A percentile compares a stretch with the other conserved stretches of the same genome.
phyloP scores from a whole-genome alignment of 148 eudicot species.

The Dysphania ambrosioides region DNA sequence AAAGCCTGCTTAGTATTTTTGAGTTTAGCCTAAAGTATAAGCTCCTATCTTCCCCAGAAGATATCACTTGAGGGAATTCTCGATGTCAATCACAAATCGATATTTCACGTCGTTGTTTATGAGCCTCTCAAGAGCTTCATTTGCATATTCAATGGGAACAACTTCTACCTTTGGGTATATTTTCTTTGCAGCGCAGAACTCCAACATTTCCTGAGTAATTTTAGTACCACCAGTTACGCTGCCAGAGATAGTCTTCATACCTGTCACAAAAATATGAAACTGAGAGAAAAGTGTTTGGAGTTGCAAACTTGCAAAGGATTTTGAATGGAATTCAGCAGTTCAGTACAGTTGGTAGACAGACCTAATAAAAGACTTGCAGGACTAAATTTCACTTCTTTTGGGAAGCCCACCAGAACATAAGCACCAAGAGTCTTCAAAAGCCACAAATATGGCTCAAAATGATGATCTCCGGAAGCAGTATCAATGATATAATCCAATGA shows the following conservation, averaged over 20 bases:
- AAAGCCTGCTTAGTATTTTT: no score
- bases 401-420: conserved; percentile 60
- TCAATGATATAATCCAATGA: conserved; percentile 76
- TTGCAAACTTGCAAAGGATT: background rate
- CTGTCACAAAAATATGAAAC: conserved; percentile 25
- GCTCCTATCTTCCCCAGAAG: no score
- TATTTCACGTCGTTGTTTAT: conserved; percentile 63
- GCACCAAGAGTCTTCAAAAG: conserved; percentile 64
- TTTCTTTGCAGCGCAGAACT: conserved; percentile 59
- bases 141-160: conserved; percentile 61
- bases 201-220: conserved; percentile 68
- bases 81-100: conserved; percentile 81
- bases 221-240: conserved; percentile 70
- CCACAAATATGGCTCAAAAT: conserved; percentile 58
- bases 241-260: conserved; percentile 60
- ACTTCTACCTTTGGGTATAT: conserved; percentile 64
- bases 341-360: conserved; percentile 16
- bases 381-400: conserved; percentile 58
- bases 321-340: background rate
- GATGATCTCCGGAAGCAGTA: conserved; percentile 73
- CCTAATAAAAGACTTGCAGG: conserved; percentile 56
- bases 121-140: conserved; percentile 70
- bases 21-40: no score
- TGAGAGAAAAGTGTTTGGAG: background rate
- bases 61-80: conserved; percentile 55